A percentile compares a stretch with the other conserved stretches of the same genome.
Conservation (phyloP, 805 yeast genomes). For the Saccharomyces jurei region DNA sequence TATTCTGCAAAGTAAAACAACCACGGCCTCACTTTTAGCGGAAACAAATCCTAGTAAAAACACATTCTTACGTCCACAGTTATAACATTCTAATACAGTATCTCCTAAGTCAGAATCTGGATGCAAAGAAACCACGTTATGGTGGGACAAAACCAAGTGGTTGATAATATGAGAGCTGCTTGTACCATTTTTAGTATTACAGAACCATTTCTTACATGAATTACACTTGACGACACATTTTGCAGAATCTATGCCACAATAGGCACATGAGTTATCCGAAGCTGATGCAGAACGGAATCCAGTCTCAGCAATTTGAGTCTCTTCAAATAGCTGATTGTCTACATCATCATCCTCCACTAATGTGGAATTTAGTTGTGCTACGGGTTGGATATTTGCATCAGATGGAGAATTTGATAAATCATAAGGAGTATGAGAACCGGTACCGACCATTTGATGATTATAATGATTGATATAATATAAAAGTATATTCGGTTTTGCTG, state of each 20-base stretch:
- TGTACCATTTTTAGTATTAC: constrained; percentile 58
- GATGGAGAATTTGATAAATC: not conserved
- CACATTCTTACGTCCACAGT: constrained; percentile 75
- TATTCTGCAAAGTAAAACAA: constrained; percentile 76
- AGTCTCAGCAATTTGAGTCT: not conserved
- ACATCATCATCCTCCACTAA: not conserved
- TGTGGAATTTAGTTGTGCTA: not conserved
- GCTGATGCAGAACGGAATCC: not conserved
- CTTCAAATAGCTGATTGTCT: not conserved
- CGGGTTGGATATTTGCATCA: constrained; percentile 2
- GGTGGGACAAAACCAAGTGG: constrained; percentile 75
- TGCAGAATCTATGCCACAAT: constrained; percentile 68
- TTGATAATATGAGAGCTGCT: constrained; percentile 75
- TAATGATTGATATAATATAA: not conserved
- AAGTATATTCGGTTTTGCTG: not conserved
- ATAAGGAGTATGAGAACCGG: not conserved
- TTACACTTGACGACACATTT: constrained; percentile 67
- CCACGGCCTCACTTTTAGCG: constrained; percentile 79
- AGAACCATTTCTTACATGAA: constrained; percentile 79
- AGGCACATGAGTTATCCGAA: constrained; percentile 44
- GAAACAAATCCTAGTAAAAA: constrained; percentile 80
- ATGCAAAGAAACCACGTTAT: constrained; percentile 66
- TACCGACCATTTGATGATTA: not conserved
- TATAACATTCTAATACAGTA: constrained; percentile 78
- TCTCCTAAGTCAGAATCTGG: constrained; percentile 82